Base-by-base conservation (phyloP, 371 early-diverging fungal genomes). In the Lichtheimia hyalospora region DNA sequence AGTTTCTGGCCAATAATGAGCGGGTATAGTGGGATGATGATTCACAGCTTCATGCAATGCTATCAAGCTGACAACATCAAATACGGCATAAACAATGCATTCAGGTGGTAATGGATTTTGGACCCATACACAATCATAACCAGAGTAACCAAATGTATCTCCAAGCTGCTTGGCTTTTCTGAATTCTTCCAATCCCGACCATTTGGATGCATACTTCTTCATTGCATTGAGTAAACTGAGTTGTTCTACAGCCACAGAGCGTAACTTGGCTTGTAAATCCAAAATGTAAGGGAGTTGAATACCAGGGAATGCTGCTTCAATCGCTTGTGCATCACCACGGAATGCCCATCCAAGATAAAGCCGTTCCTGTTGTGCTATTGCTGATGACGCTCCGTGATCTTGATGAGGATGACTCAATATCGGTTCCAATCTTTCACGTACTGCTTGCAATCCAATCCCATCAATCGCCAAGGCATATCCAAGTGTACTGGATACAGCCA, bases 401-500 rank as follows among this genome's bases (percentile, higher is more conserved):
- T 28, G 25, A 3, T 58, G 43, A 24, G 18, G n/a, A 5, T 23
- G 50, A 34, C 63, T 62, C 27, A 77, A 27, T 2, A 74, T 43
- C 2, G 70, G 62, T n/a, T 12, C 56, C 5, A 62, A 16, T 6
- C 56, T 25, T 51, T 74, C 43, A 21, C 65, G 25, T 15, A 57
- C 34, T 25, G 64, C 28, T 15, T 82, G 57, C 16, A 67, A 5
- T 16, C 83, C 64, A 56, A 84, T 56, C 3, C 67, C 40, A 60
- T 78, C 69, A 20, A 83, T 60, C 63, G 76, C 25, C 54, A 85
- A 62, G 53, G 83, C 70, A 65, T 73, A 77, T 0, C 79, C 81
- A 14, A 60, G 50, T 0, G 54, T 60, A 0, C 54, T 40, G 0
- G 77, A 75, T 0, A 73, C 69, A 2, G 74, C 81, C 14, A 81